phyloP scores from a whole-genome alignment of 202 grass and related monocot genomes.

The Zoysia matrella region DNA sequence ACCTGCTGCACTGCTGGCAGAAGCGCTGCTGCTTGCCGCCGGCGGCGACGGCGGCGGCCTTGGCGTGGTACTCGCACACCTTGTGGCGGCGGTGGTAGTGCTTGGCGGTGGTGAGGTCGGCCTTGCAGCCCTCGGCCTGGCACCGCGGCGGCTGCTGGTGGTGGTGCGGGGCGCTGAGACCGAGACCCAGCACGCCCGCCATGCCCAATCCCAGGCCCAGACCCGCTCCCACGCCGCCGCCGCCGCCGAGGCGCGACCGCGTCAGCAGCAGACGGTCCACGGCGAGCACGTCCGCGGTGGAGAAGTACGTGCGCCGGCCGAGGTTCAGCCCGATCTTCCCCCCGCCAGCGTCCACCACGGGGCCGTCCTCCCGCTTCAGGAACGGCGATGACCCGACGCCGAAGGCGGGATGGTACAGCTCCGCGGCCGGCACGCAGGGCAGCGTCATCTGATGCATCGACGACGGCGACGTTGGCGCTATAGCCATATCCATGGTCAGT shows the following conservation, averaged over 20 bases:
- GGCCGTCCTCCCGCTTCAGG: constrained; percentile 45
- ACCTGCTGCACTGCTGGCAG: constrained; percentile 99
- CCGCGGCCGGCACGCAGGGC: constrained; percentile 7
- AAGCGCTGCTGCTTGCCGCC: constrained; percentile 83
- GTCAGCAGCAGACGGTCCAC: constrained; percentile 55
- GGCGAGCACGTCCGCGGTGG: constrained; percentile 59
- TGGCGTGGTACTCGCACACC: constrained; percentile 97
- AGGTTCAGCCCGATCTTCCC: constrained; percentile 75
- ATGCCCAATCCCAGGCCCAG: too few species aligned
- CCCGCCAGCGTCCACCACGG: not conserved
- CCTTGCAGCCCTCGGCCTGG: constrained; percentile 91
- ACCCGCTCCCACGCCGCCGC: not conserved
- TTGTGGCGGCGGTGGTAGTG: constrained; percentile 98
- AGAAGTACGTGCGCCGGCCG: constrained; percentile 70
- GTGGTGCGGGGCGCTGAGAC: too few species aligned
- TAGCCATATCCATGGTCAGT: constrained; percentile 31
- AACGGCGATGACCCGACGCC: constrained; percentile 6
- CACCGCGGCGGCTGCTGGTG: constrained; percentile 72
- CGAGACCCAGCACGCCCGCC: too few species aligned
- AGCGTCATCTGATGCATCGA: not conserved
- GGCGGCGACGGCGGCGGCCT: constrained; percentile 72
- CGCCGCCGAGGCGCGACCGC: constrained; percentile 45
- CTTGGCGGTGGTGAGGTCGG: constrained; percentile 82
- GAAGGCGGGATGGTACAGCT: constrained; percentile 25
- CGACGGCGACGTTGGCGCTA: not conserved